Percentiles rank a stretch among this genome's conserved stretches.
Conservation (phyloP, 805 yeast species). For the Zygotorulaspora sp. region DNA sequence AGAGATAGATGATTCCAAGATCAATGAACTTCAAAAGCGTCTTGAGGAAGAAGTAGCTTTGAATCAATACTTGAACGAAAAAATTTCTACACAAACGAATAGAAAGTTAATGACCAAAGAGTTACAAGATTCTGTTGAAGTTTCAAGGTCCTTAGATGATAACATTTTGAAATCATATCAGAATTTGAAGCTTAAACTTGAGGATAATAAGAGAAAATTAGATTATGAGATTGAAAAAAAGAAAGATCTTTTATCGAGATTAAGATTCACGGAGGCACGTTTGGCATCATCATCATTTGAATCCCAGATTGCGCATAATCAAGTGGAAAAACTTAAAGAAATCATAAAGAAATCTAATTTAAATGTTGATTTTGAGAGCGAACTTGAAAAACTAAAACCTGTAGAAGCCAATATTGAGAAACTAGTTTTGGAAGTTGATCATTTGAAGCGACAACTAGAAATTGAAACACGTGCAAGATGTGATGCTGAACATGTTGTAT, state of each 20-base stretch:
- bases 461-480: conserved; percentile 48
- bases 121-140: neutral
- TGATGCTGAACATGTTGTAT: conserved; percentile 46
- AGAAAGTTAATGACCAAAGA: conserved; percentile 12
- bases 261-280: conserved; percentile 56
- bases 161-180: conserved; percentile 34
- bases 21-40: conserved; percentile 37
- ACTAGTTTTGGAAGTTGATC: conserved; percentile 42
- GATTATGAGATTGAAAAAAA: conserved; percentile 43
- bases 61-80: conserved; percentile 29
- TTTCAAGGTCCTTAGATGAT: conserved; percentile 15
- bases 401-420: conserved; percentile 33
- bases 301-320: conserved; percentile 45
- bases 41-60: conserved; percentile 32
- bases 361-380: conserved; percentile 27
- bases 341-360: conserved; percentile 25
- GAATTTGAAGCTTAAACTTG: conserved; percentile 45
- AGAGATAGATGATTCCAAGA: conserved; percentile 29
- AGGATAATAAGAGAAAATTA: conserved; percentile 47
- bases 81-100: conserved; percentile 21
- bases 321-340: conserved; percentile 37
- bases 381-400: conserved; percentile 13
- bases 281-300: conserved; percentile 62
- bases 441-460: conserved; percentile 45
- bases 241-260: conserved; percentile 49